phyloP scores from a whole-genome alignment of 1,139 yeast genomes.

The Yamadazyma oceani region DNA sequence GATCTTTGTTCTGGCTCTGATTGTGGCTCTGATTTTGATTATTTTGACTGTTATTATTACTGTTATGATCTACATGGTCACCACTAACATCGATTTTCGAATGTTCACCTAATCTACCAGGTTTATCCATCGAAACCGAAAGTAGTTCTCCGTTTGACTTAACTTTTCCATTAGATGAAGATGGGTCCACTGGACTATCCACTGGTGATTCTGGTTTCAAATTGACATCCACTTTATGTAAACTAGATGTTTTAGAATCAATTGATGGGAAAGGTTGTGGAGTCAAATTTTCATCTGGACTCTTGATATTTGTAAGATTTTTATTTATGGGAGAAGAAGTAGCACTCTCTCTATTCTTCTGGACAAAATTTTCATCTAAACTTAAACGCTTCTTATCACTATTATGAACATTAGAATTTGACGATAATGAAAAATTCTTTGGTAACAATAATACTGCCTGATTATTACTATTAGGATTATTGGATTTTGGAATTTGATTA shows the following conservation, averaged over 20 bases:
- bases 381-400: slow-evolving; percentile 28
- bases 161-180: slow-evolving; percentile 1
- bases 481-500: slow-evolving; percentile 13
- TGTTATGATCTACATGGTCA: not conserved
- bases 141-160: not conserved
- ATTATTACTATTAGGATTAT: slow-evolving; percentile 19
- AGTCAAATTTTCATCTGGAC: slow-evolving; percentile 9
- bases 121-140: too few relatives aligned
- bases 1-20: not conserved
- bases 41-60: too few relatives aligned
- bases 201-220: slow-evolving; percentile 3
- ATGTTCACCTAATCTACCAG: too few relatives aligned
- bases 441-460: slow-evolving; percentile 46
- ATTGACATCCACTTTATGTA: slow-evolving; percentile 13
- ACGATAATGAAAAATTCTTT: slow-evolving; percentile 38
- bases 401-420: slow-evolving; percentile 8
- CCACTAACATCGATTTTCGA: not conserved
- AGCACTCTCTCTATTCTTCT: slow-evolving; percentile 16
- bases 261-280: slow-evolving; percentile 11
- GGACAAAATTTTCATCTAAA: slow-evolving; percentile 29
- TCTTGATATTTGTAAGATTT: slow-evolving; percentile 21
- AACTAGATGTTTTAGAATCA: slow-evolving; percentile 5
- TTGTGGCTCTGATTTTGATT: too few relatives aligned
- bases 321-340: slow-evolving; percentile 16
- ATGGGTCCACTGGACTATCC: slow-evolving; percentile 6